Evolutionary conservation across 1,284 basidiomycete genomes (phyloP), one percentile per base, ranked within the genome.

Genomic region (Golubevia pallescens): DNA sequence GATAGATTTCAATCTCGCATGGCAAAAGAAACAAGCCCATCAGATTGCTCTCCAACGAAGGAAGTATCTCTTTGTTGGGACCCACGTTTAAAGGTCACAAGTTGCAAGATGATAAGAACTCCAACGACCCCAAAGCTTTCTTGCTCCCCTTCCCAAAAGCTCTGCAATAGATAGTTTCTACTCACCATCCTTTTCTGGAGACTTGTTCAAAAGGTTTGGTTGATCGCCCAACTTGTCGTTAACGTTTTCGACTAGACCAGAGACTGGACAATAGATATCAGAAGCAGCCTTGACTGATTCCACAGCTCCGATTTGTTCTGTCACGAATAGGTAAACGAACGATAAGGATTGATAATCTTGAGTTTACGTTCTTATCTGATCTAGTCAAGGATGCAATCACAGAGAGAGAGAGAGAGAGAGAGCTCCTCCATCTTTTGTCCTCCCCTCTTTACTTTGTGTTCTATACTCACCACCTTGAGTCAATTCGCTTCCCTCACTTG

Each of bases 281-380:
- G 85, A 86, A 42, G 84, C 94, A 53, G 95, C 94, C 87, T 99
- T 99, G 72, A 99, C 96, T 75, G 94, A 97, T 87, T 99, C 96
- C 24, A 99, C 94, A 5, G 94, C 93, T 63, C 97, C 96, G 82
- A 98, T 93, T 77, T 92, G 88, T 66, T 95, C 96, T 97, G 80
- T 23, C 14, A 7, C n/a, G n/a, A n/a, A n/a, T n/a, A 32, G n/a
- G 14, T 20, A 3, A 7, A 52, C 14, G 16, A 19, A 65, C 34
- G 34, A 10, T 38, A 38, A 5, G 34, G 34, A 38, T 5, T 10
- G 10, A 10, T 21, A 6, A 56, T 6, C 7, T 56, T 21, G 7
- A 28, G 24, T 56, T 56, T 13, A 28, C n/a, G n/a, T n/a, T n/a
- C n/a, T n/a, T n/a, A n/a, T 19, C 51, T 16, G 19, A 53, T 53